These are phyloP conservation scores for Schoenoplectus triqueter DNA, from an alignment of 202 grass and related monocot species.

Conservation along the genomic window DNA sequence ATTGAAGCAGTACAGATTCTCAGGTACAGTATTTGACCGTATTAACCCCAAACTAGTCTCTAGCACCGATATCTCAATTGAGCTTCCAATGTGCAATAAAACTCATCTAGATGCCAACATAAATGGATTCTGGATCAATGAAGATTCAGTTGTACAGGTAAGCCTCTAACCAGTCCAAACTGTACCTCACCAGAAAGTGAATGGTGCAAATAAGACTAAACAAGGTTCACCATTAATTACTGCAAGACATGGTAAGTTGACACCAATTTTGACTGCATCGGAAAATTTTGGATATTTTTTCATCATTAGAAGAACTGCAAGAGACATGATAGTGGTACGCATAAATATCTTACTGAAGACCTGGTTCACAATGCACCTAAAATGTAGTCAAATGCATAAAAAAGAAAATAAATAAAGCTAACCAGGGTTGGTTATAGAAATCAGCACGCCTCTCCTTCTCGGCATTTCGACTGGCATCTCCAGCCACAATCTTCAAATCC, in stretches of 20 bases:
- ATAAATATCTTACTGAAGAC: constrained; percentile 31
- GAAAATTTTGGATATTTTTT: constrained; percentile 26
- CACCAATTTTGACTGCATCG: constrained; percentile 28
- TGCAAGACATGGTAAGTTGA: constrained; percentile 32
- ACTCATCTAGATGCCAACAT: constrained; percentile 10
- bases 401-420: background rate
- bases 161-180: background rate
- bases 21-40: background rate
- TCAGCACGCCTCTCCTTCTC: constrained; percentile 81
- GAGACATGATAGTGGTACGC: background rate
- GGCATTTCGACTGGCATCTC: constrained; percentile 74
- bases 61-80: background rate
- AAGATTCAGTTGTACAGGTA: background rate
- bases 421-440: constrained; percentile 64
- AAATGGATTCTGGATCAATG: background rate
- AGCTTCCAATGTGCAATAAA: background rate
- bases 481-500: constrained; percentile 90
- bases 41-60: background rate
- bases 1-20: background rate
- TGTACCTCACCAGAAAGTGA: background rate
- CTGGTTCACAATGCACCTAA: background rate
- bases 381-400: background rate
- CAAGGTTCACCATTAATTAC: constrained; percentile 22
- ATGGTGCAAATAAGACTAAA: constrained; percentile 18
- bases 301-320: constrained; percentile 41